Base-by-base conservation (phyloP, 768 basidiomycete species). In the Chalciporus sphaerocephalus region DNA sequence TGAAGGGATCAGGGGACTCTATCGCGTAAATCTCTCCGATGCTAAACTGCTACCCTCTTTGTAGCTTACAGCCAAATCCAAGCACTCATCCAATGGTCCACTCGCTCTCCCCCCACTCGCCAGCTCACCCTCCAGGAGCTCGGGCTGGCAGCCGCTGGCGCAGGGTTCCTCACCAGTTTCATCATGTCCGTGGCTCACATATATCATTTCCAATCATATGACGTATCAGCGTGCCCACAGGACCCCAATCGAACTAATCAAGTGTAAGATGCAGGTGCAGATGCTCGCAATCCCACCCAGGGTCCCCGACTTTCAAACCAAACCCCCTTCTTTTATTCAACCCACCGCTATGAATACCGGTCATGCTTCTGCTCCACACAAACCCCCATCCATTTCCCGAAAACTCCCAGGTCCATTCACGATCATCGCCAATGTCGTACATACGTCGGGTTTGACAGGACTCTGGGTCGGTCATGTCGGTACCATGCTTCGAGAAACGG, bases 261-360 rank as follows among this genome's bases (percentile, higher is more conserved):
- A 95, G 68, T 92, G 90, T 72, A 88, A 90, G 64, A 93, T 93
- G 92, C 91, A 93, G 60, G 92, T 92, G 5, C 89, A 93, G 61
- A 84, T 89, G 77, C 79, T 92, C 12, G 23, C 55, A 41, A 17
- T 39, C 16, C 48, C 57, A 34, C 53, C 47, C 16, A 45, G 40
- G 38, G 40, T 54, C 13, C 50, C 51, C 16, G 37, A 47, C 42
- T 51, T 54, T 11, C 28, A 28, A 17, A 51, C 51, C 35, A 46
- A 34, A 33, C 48, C 44, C n/a, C 53, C 57, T 23, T 52, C 47
- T 30, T 57, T 57, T 40, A 38, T 50, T 42, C 36, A 40, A 39
- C 28, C 46, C 24, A 47, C 18, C 10, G 47, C 18, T 17, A n/a
- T 33, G 23, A 25, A 25, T 21, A 48, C 44, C 27, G 38, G 32